A percentile compares a stretch with the other conserved stretches of the same genome.
phyloP scores from a whole-genome alignment of 2,329 filamentous ascomycete species.

The Ophiostoma sp. region DNA sequence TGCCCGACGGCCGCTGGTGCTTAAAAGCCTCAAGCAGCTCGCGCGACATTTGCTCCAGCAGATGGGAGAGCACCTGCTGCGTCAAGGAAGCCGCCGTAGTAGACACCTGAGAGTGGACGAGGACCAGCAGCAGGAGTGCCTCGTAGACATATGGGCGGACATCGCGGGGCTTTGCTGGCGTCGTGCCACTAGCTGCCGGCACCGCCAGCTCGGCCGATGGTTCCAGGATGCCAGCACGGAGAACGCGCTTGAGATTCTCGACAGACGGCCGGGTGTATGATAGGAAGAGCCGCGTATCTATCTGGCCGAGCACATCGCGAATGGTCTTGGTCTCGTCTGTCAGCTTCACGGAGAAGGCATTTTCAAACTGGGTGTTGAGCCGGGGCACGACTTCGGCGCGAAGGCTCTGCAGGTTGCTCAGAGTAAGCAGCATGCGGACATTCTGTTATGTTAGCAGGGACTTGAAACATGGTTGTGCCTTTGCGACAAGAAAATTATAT shows the following conservation, averaged over 20 bases:
- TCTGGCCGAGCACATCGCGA: slow-evolving; percentile 81
- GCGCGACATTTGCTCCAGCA: slow-evolving; percentile 74
- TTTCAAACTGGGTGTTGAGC: slow-evolving; percentile 89
- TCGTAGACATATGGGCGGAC: slow-evolving; percentile 88
- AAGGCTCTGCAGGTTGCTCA: slow-evolving; percentile 84
- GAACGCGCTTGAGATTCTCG: slow-evolving; percentile 60
- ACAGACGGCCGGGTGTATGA: slow-evolving; percentile 81
- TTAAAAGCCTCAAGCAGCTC: slow-evolving; percentile 79
- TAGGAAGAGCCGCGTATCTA: slow-evolving; percentile 84
- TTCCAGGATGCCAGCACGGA: slow-evolving; percentile 66
- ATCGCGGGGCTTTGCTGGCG: slow-evolving; percentile 56
- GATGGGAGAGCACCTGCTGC: slow-evolving; percentile 72
- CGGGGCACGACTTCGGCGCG: slow-evolving; percentile 76
- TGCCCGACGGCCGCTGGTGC: slow-evolving; percentile 39
- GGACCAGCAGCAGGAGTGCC: slow-evolving; percentile 74
- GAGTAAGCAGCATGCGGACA: slow-evolving; percentile 85
- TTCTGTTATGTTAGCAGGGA: slow-evolving; percentile 52
- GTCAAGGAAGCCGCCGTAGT: slow-evolving; percentile 74
- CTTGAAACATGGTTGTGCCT: no score
- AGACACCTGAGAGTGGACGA: slow-evolving; percentile 85
- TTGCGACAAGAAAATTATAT: not conserved
- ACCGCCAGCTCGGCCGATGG: slow-evolving; percentile 32
- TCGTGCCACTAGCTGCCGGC: slow-evolving; percentile 54
- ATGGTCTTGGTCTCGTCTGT: slow-evolving; percentile 92
- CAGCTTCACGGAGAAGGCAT: slow-evolving; percentile 86